These are phyloP conservation scores for Umbelopsis sp. DNA, from an alignment of 192 early-diverging fungal species.

Conservation along the genomic window DNA sequence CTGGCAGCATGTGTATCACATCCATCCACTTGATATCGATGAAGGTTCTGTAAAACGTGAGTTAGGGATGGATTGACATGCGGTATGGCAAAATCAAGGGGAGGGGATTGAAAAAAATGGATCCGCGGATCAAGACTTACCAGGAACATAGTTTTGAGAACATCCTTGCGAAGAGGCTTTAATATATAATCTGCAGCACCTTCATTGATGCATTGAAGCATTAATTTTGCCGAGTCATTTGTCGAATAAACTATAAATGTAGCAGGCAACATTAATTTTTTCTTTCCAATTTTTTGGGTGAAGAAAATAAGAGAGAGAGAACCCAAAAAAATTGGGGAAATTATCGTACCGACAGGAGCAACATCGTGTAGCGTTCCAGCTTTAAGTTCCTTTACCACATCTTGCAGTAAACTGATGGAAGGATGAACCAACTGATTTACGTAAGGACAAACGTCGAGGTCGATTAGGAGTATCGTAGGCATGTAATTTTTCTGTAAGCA, in stretches of 20 bases:
- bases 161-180: slow-evolving; percentile 52
- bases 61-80: not conserved
- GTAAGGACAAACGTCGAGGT: slow-evolving; percentile 7
- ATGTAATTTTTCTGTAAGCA: slow-evolving; percentile 13
- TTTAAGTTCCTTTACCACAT: slow-evolving; percentile 10
- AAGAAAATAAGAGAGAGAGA: no score
- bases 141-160: slow-evolving; percentile 54
- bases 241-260: slow-evolving; percentile 41
- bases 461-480: slow-evolving; percentile 16
- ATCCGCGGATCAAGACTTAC: slow-evolving; percentile 38
- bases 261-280: not conserved
- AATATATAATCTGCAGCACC: slow-evolving; percentile 59
- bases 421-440: slow-evolving; percentile 5
- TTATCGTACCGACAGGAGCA: slow-evolving; percentile 7
- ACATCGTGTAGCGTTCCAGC: not conserved
- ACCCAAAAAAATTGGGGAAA: no score
- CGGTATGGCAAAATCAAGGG: not conserved
- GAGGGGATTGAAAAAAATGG: no score
- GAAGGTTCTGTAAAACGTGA: not conserved
- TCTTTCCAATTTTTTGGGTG: not conserved
- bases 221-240: slow-evolving; percentile 40
- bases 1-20: slow-evolving; percentile 1
- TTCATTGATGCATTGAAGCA: slow-evolving; percentile 48
- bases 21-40: slow-evolving; percentile 14
- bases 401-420: slow-evolving; percentile 8